Evolutionary conservation across 305 asterid genomes (phyloP).

Genomic region (Solanum hybrid): DNA sequence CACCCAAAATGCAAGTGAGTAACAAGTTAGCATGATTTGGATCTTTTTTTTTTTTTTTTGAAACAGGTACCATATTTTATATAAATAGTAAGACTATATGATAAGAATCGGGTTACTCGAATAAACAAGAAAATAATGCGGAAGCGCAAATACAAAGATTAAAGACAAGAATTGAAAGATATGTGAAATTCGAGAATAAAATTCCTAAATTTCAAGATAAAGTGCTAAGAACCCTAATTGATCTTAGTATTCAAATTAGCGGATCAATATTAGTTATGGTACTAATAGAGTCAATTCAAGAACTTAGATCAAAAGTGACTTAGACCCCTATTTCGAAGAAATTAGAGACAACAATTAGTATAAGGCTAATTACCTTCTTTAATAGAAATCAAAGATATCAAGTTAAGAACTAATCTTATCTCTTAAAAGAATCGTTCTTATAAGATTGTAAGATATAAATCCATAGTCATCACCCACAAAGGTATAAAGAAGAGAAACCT

Average conservation of each 20-base stretch:
- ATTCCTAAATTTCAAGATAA: not conserved
- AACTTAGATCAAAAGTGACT: not conserved
- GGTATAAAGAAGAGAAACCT: not conserved
- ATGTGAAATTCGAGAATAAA: not conserved
- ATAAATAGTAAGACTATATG: not conserved
- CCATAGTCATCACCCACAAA: not conserved
- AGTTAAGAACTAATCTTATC: not conserved
- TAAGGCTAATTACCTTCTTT: not conserved
- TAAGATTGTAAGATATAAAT: not conserved
- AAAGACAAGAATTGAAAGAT: not conserved
- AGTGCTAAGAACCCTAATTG: not conserved
- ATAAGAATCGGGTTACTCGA: not conserved
- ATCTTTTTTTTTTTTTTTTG: not conserved
- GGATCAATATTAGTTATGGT: not conserved
- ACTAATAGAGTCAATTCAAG: not conserved
- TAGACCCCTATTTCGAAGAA: not conserved
- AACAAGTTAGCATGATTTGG: not conserved
- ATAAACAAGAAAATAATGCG: not conserved
- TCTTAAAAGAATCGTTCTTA: not conserved
- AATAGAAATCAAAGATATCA: not conserved
- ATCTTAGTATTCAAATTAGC: not conserved
- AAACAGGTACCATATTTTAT: not conserved
- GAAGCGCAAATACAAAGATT: not conserved
- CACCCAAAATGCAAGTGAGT: constrained; percentile 95
- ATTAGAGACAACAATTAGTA: not conserved